Evolutionary conservation across 805 yeast species (phyloP).

Genomic region (Lipomyces spencermartinsiae): DNA sequence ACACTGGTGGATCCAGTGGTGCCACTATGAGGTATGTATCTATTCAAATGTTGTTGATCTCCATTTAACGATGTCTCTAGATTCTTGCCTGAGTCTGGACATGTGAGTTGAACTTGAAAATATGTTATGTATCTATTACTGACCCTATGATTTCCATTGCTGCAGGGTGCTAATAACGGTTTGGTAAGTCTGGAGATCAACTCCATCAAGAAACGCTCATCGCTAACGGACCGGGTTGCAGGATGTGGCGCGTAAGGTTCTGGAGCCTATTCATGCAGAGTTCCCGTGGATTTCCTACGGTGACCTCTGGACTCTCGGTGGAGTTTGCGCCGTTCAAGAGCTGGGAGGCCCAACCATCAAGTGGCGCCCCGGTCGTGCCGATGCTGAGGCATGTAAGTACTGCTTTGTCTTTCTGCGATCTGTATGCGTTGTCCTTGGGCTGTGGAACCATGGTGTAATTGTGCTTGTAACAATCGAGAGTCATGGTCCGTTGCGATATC

Average conservation of each 20-base stretch:
- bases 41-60: not conserved
- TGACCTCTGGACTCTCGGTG: constrained; percentile 77
- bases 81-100: constrained; percentile 17
- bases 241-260: constrained; percentile 60
- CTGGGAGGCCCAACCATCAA: constrained; percentile 64
- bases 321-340: constrained; percentile 67
- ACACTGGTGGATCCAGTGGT: constrained; percentile 61
- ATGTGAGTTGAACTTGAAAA: not conserved
- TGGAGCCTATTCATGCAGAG: constrained; percentile 60
- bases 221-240: not conserved
- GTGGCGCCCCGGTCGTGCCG: constrained; percentile 81
- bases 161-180: constrained; percentile 55
- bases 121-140: not conserved
- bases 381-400: constrained; percentile 43
- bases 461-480: not conserved
- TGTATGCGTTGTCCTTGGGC: not conserved
- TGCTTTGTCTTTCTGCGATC: constrained; percentile 47
- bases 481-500: no score
- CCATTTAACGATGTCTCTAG: constrained; percentile 2
- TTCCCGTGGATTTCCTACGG: constrained; percentile 69
- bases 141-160: not conserved
- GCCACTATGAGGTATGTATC: constrained; percentile 53
- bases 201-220: not conserved
- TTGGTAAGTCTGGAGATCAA: constrained; percentile 42
- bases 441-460: not conserved